These are phyloP conservation scores for Dentiscutata heterogama DNA, from an alignment of 371 early-diverging fungal species.

Conservation along the genomic window DNA sequence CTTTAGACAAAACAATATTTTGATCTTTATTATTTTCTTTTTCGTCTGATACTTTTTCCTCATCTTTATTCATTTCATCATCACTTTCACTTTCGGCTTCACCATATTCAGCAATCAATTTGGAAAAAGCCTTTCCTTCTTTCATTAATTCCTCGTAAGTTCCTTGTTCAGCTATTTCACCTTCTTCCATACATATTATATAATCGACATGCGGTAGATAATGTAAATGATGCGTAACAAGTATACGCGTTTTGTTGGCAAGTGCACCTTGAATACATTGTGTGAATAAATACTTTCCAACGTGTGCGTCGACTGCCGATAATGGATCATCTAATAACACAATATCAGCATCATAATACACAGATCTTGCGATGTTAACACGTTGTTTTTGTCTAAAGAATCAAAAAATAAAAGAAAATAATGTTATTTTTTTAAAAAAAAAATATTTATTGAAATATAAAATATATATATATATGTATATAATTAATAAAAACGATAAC, in stretches of 20 bases:
- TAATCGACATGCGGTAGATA: constrained; percentile 73
- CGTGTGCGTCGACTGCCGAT: constrained; percentile 88
- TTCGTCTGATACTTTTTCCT: constrained; percentile 26
- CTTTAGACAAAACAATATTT: constrained; percentile 27
- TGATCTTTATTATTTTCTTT: neutral
- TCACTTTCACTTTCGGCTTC: constrained; percentile 60
- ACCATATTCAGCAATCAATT: constrained; percentile 76
- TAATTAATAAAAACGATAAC: neutral
- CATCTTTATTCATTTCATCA: constrained; percentile 47
- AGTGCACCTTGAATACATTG: constrained; percentile 76
- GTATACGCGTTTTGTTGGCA: constrained; percentile 82
- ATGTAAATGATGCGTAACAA: constrained; percentile 92
- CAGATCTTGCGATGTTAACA: constrained; percentile 77
- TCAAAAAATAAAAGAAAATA: neutral
- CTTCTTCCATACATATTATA: constrained; percentile 74
- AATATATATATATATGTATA: no score
- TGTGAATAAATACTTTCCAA: constrained; percentile 82
- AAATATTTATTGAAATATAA: neutral
- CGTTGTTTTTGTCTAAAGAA: constrained; percentile 75
- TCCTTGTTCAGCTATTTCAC: constrained; percentile 59
- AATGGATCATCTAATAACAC: constrained; percentile 87
- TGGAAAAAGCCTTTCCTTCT: constrained; percentile 50
- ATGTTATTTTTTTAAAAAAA: neutral
- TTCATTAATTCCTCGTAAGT: constrained; percentile 45
- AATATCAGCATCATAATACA: constrained; percentile 78